A percentile compares a stretch with the other conserved stretches of the same genome.
Conservation (phyloP, 2,329 filamentous ascomycete species). For the Nemania sp. region DNA sequence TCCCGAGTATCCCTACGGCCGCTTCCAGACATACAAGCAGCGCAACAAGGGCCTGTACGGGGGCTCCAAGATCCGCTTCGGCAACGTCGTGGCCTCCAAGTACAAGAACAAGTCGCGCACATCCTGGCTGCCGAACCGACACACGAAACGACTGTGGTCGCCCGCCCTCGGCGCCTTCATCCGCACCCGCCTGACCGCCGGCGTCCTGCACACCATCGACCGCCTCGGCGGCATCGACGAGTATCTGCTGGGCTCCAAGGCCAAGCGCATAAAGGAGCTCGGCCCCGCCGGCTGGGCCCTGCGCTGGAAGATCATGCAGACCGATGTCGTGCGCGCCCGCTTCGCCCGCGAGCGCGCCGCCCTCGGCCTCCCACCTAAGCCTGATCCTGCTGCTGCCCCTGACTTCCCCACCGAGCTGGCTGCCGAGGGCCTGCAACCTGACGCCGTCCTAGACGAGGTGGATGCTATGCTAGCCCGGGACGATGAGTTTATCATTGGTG, state of each 20-base stretch:
- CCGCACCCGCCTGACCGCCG: constrained; percentile 75
- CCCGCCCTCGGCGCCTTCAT: constrained; percentile 71
- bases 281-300: constrained; percentile 92
- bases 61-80: constrained; percentile 76
- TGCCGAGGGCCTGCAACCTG: constrained; percentile 47
- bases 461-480: constrained; percentile 58
- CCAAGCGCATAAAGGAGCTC: constrained; percentile 82
- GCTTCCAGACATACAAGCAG: constrained; percentile 80
- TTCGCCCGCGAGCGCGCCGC: constrained; percentile 73
- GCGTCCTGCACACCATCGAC: constrained; percentile 79
- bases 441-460: constrained; percentile 54
- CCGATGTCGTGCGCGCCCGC: constrained; percentile 70
- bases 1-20: constrained; percentile 79
- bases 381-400: constrained; percentile 45
- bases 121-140: constrained; percentile 80
- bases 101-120: constrained; percentile 78
- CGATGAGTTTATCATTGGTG: constrained; percentile 61
- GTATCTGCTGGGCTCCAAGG: constrained; percentile 86
- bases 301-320: constrained; percentile 91
- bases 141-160: constrained; percentile 75
- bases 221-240: constrained; percentile 91
- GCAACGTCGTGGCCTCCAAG: constrained; percentile 78
- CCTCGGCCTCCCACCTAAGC: constrained; percentile 71
- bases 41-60: constrained; percentile 82
- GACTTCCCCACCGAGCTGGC: constrained; percentile 48